Base-by-base conservation (phyloP, 2,329 filamentous ascomycete genomes). In the Dryadomyces quercivorus region DNA sequence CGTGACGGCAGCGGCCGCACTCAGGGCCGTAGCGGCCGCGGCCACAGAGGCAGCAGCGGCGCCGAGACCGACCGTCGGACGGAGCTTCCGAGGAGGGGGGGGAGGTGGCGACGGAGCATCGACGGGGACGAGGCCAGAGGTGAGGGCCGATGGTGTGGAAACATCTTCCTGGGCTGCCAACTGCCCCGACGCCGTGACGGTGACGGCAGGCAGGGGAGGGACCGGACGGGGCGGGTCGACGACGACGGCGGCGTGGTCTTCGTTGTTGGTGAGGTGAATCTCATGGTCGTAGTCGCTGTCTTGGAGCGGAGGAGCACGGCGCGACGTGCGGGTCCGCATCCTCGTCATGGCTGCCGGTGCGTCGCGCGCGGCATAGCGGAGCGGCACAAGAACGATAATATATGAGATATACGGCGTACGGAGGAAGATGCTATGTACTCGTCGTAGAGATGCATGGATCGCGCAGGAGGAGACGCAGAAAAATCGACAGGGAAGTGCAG, bases 271-370 rank as follows among this genome's bases (percentile, higher is more conserved):
- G 42, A 91, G 78, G 60, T 66, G 70, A 63, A 91, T 90, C 65
- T 84, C 82, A 67, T 88, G 85, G 62, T 85, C 82, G 63, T 84
- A 85, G 61, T 85, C 80, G 64, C 69, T 71, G 59, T 82, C 79
- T 65, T 76, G 75, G 55, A 82, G 71, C 55, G 72, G 70, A 52
- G 72, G 65, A 42, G 72, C 76, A 62, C 81, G 79, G 63, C 80
- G 80, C 59, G 76, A 80, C 60, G 71, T 75, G 60, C 73, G 71
- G 58, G 69, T 61, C 53, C 63, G 68, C 58, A 68, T 63, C 59
- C 61, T 68, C 60, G 67, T 65, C 72, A 74, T 75, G 55, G 64
- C 62, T 60, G 42, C 21, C 4, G 20, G 13, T 13, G 26, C 38
- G 36, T 21, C 15, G 40, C 44, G 31, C n/a, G 5, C 16, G 43